Percentiles rank a stretch among this genome's conserved stretches.
Conservation (phyloP, 768 basidiomycete species). For the Tubosaeta sp. region DNA sequence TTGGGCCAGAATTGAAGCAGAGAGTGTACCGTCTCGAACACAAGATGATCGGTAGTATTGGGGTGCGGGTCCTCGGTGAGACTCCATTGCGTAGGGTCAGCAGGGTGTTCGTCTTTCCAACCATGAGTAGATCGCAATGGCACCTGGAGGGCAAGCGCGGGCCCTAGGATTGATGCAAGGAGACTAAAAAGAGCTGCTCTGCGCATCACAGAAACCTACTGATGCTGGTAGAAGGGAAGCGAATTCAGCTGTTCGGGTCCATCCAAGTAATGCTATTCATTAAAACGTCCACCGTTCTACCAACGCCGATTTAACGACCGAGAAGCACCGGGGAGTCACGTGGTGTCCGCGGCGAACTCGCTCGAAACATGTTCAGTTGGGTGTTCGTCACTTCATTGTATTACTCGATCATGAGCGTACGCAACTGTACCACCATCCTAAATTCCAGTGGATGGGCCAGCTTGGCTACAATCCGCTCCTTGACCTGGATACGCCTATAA, state of each 20-base stretch:
- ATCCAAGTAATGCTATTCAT: background rate
- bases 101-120: background rate
- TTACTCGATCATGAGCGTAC: constrained; percentile 19
- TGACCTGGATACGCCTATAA: constrained; percentile 15
- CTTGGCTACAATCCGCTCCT: constrained; percentile 20
- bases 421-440: constrained; percentile 11
- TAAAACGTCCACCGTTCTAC: no score
- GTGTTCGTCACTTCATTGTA: no score
- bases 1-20: constrained; percentile 23
- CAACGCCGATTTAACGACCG: no score
- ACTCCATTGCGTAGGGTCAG: constrained; percentile 12
- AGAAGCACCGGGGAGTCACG: no score
- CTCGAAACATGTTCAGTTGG: no score
- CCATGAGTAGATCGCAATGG: background rate
- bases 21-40: constrained; percentile 24
- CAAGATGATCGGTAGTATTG: constrained; percentile 30
- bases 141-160: background rate
- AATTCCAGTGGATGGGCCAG: constrained; percentile 12
- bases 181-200: background rate
- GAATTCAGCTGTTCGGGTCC: background rate
- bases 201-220: constrained; percentile 3
- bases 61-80: constrained; percentile 17
- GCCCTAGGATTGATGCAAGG: background rate
- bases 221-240: background rate
- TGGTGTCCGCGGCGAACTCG: no score